Evolutionary conservation across 352 stramenopile genomes (phyloP).

Genomic region (Phytophthora agathidicida): DNA sequence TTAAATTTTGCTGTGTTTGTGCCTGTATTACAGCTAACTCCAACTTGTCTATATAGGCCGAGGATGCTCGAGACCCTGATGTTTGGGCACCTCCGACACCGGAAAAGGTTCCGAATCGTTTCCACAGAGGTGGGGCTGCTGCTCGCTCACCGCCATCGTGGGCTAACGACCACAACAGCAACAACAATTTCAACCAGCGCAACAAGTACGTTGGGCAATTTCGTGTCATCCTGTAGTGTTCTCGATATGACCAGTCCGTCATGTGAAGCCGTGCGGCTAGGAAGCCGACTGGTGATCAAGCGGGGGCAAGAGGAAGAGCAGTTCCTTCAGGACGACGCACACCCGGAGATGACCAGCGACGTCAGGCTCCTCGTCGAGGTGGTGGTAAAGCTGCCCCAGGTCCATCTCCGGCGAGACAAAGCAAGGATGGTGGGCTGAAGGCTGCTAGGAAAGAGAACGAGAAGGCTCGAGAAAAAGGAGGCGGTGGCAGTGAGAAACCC

Average conservation of each 20-base stretch:
- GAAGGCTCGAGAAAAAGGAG: slow-evolving; percentile 15
- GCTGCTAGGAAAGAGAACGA: slow-evolving; percentile 51
- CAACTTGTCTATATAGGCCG: slow-evolving; percentile 11
- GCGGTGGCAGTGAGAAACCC: slow-evolving; percentile 22
- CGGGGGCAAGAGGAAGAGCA: slow-evolving; percentile 30
- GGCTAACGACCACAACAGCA: slow-evolving; percentile 58
- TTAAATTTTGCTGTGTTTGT: background rate
- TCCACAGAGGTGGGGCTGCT: slow-evolving; percentile 31
- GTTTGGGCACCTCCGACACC: slow-evolving; percentile 78
- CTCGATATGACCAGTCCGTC: background rate
- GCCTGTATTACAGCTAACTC: background rate
- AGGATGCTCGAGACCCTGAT: slow-evolving; percentile 58
- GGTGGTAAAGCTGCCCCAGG: slow-evolving; percentile 21
- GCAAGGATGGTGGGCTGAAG: slow-evolving; percentile 50
- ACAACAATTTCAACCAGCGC: slow-evolving; percentile 38
- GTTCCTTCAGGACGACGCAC: slow-evolving; percentile 54
- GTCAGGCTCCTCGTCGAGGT: slow-evolving; percentile 39
- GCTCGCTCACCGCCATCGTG: slow-evolving; percentile 53
- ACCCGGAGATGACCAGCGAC: slow-evolving; percentile 60
- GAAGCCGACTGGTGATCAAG: slow-evolving; percentile 21
- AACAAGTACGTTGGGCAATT: slow-evolving; percentile 22
- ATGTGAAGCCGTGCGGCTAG: slow-evolving; percentile 44
- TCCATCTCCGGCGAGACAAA: slow-evolving; percentile 30
- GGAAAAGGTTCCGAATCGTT: slow-evolving; percentile 40
- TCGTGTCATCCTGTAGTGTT: too few relatives aligned